Conservation (phyloP, 1,139 yeast species). For the Lodderomyces metapsilosis region DNA sequence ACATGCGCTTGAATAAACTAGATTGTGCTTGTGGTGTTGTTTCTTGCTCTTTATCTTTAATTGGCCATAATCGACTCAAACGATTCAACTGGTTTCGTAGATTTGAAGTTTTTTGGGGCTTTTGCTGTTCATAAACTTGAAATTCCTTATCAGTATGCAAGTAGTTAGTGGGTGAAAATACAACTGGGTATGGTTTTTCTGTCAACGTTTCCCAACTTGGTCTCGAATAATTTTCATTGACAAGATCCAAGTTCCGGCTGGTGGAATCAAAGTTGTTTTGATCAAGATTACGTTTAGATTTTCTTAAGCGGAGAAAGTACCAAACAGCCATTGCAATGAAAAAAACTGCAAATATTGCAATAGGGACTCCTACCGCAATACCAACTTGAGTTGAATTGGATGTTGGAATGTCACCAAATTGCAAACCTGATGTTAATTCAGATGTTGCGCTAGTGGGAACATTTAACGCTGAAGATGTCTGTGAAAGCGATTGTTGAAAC, state of each 20-base stretch:
- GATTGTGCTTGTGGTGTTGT: neutral
- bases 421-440: conserved; percentile 5
- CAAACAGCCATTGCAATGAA: conserved; percentile 22
- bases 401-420: conserved; percentile 7
- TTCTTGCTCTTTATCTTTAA: conserved; percentile 2
- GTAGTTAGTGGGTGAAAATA: conserved; percentile 13
- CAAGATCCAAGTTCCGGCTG: neutral
- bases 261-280: neutral
- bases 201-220: conserved; percentile 9
- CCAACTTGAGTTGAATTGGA: conserved; percentile 27
- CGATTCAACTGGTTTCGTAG: conserved; percentile 2
- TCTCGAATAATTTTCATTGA: neutral
- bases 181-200: conserved; percentile 13
- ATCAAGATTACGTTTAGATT: neutral
- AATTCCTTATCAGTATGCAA: conserved; percentile 6
- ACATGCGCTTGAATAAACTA: conserved; percentile 10
- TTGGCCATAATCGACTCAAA: conserved; percentile 5
- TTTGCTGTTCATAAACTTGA: conserved; percentile 6
- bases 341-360: conserved; percentile 31
- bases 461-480: conserved; percentile 2
- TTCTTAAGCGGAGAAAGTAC: conserved; percentile 19
- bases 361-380: conserved; percentile 44
- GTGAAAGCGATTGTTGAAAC: neutral
- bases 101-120: neutral
- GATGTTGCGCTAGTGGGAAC: conserved; percentile 4